Evolutionary conservation across 805 yeast genomes (phyloP), one percentile per base, ranked within the genome.

Genomic region (Wickerhamiella vanderwaltii): DNA sequence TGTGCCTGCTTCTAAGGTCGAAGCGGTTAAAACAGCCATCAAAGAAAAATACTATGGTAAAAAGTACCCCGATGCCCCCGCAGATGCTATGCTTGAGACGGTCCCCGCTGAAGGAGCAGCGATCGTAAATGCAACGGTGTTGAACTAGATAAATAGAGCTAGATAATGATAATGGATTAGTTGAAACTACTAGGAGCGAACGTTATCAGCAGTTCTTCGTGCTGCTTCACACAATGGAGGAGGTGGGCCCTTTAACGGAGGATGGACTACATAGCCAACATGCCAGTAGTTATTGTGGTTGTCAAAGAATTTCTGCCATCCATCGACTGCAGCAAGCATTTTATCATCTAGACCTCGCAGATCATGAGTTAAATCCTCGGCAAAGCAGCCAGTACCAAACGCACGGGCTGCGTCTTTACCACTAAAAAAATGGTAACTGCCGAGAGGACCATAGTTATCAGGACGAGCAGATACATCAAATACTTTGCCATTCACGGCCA

Each of bases 381-480:
- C 55, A 45, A 80, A 73, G 51, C 86, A 79, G 2, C 87, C 87
- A 1, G 84, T 79, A 3, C 71, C 76, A 51, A 70, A 77, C 15
- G 79, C 80, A 22, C 87, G 61, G 2, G 85, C 77, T 29, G 75
- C 72, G 56, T 80, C 91, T 32, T 61, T 61, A 1, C 88, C 91
- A 24, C 77, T 68, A 51, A 80, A 69, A 31, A 66, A 59, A 7
- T 63, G 51, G 54, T 80, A 80, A 0, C 72, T 52, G 0, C 80
- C 80, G 0, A 64, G 59, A 1, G 77, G 76, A 0, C 80, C 81
- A 54, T 80, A 80, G 2, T 75, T 59, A 5, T 54, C 60, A 1
- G 66, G 59, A 9, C 70, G 61, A 0, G 67, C 57, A 1, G 74
- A 60, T 6, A 80, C 91, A 52, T 80, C 88, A 51, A 64, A 80